A percentile compares a stretch with the other conserved stretches of the same genome.
Conservation (phyloP, 768 basidiomycete species). For the Lentinula lateritia region DNA sequence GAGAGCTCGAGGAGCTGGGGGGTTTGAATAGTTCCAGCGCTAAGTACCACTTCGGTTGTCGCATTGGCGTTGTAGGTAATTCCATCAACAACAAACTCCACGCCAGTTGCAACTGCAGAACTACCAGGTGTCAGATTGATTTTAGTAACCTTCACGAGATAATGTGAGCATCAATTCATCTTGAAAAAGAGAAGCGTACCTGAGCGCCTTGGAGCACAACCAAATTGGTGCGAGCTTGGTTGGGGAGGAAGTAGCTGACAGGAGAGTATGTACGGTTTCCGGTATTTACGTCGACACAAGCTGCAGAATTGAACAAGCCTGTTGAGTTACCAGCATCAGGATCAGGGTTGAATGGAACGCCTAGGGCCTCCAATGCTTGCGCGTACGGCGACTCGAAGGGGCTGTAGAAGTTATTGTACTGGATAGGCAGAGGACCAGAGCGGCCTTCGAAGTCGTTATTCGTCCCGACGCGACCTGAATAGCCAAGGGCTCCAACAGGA, state of each 20-base stretch:
- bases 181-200: slow-evolving; percentile 6
- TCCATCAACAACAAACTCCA: slow-evolving; percentile 29
- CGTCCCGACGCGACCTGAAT: background rate
- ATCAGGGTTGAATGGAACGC: background rate
- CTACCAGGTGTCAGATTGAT: slow-evolving; percentile 11
- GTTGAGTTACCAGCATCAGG: slow-evolving; percentile 5
- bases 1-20: slow-evolving; percentile 48
- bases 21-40: slow-evolving; percentile 29
- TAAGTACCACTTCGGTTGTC: slow-evolving; percentile 39
- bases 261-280: slow-evolving; percentile 8
- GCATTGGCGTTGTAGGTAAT: slow-evolving; percentile 27
- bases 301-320: background rate
- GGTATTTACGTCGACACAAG: background rate
- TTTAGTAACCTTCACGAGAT: slow-evolving; percentile 8
- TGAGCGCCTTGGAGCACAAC: slow-evolving; percentile 20
- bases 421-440: background rate
- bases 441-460: background rate
- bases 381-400: background rate
- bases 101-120: slow-evolving; percentile 30
- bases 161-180: background rate
- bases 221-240: slow-evolving; percentile 15
- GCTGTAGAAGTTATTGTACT: background rate
- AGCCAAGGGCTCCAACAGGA: background rate
- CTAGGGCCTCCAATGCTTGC: background rate
- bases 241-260: background rate